Evolutionary conservation across 2,329 filamentous ascomycete species (phyloP).

Genomic region (Bipolaris cookei): DNA sequence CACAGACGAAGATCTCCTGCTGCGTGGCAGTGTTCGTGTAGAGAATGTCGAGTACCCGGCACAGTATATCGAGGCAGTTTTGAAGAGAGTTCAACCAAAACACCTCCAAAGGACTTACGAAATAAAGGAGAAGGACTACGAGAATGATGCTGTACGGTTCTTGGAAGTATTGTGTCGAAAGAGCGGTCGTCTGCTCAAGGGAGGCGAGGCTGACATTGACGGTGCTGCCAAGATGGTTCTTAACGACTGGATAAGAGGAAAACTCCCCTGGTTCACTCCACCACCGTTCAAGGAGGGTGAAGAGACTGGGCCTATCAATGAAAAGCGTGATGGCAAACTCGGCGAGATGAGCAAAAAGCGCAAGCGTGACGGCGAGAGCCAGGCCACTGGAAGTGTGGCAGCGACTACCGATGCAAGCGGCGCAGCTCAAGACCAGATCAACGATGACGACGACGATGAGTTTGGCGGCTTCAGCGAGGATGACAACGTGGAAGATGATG

Average conservation of each 20-base stretch:
- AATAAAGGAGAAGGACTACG: slow-evolving; percentile 76
- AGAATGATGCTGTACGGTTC: slow-evolving; percentile 77
- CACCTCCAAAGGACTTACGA: slow-evolving; percentile 95
- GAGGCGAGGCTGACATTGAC: slow-evolving; percentile 93
- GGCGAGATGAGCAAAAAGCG: slow-evolving; percentile 85
- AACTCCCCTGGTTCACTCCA: slow-evolving; percentile 94
- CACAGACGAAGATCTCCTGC: slow-evolving; percentile 82
- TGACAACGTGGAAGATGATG: slow-evolving; percentile 25
- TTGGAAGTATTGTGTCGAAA: slow-evolving; percentile 87
- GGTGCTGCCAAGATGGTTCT: slow-evolving; percentile 96
- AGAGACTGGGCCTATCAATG: slow-evolving; percentile 44
- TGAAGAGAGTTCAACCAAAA: slow-evolving; percentile 79
- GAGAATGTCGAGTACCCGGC: slow-evolving; percentile 97
- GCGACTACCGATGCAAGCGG: slow-evolving; percentile 22
- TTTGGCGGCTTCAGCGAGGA: slow-evolving; percentile 46
- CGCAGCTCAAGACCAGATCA: slow-evolving; percentile 22
- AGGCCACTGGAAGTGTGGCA: slow-evolving; percentile 31
- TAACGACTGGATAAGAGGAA: slow-evolving; percentile 93
- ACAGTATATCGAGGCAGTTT: slow-evolving; percentile 87
- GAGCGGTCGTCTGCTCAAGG: slow-evolving; percentile 82
- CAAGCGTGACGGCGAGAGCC: slow-evolving; percentile 60
- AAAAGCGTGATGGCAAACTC: slow-evolving; percentile 75
- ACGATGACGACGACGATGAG: slow-evolving; percentile 37
- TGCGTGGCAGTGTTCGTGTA: slow-evolving; percentile 89
- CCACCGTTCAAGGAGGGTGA: slow-evolving; percentile 64